Evolutionary conservation across 2,329 filamentous ascomycete species (phyloP), one percentile per base, ranked within the genome.

Genomic region (Penicillium sp.): DNA sequence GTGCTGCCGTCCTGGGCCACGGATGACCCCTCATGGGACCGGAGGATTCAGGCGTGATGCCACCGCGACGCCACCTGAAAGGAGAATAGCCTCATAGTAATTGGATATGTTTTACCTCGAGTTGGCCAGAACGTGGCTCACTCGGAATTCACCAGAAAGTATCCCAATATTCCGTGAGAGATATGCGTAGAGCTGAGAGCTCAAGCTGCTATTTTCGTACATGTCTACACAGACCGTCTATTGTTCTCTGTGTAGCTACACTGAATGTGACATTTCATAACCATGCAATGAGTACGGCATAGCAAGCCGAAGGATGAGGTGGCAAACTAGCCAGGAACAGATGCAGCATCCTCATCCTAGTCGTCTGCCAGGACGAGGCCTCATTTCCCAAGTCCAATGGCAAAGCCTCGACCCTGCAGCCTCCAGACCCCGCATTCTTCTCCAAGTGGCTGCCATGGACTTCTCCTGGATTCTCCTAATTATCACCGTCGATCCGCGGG

Each of bases 401-500:
- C 35, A 41, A 3, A 8, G 4, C 7, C 9, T 11, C 11, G 47
- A 29, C 23, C 47, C 23, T 49, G 47, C 47, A 49, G 23, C 8
- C 17, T n/a, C 21, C 7, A 49, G 21, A n/a, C 47, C 47, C 47
- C 47, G 47, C 47, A 49, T 11, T 49, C 5, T 48, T 7, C 0
- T 23, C 23, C 26, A 6, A 49, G 47, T 7, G 47, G 47, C 21
- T 49, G 13, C 26, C 5, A n/a, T 49, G 0, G 7, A 7, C 17
- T 49, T 30, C 47, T 29, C 26, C 47, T 29, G 21, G 47, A 49
- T 49, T 30, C 21, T 49, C 47, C 47, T 29, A 23, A 49, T 49
- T 30, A 49, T 29, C 47, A 49, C 47, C 47, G 47, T 49, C 47
- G 47, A 49, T 49, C 47, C 47, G 47, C 47, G 47, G 47, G 47